These are phyloP conservation scores for Teratosphaeria zuluensis DNA, from an alignment of 2,329 filamentous ascomycete genomes.

Conservation along the genomic window DNA sequence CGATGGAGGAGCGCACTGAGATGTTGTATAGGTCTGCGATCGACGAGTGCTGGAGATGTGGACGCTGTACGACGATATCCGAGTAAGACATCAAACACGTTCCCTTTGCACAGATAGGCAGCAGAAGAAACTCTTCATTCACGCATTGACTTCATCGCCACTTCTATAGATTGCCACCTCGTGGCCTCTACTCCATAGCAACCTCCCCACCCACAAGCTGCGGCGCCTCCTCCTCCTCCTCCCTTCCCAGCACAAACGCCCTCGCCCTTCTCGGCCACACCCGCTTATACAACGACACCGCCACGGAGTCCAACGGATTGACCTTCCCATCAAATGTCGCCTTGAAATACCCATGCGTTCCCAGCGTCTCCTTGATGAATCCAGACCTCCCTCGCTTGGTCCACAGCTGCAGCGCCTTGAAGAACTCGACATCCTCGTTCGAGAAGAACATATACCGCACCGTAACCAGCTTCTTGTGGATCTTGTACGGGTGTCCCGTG, in stretches of 20 bases:
- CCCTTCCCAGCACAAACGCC: slow-evolving; percentile 9
- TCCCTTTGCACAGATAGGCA: not conserved
- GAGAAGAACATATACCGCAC: slow-evolving; percentile 99
- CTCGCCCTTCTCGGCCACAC: slow-evolving; percentile 48
- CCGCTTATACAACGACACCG: slow-evolving; percentile 58
- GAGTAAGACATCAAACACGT: not conserved
- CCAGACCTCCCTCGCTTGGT: slow-evolving; percentile 80
- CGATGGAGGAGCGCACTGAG: too few relatives aligned
- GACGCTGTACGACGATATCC: not conserved
- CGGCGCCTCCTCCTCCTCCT: slow-evolving; percentile 2
- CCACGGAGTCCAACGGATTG: slow-evolving; percentile 89
- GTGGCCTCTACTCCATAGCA: not conserved
- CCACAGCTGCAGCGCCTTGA: slow-evolving; percentile 93
- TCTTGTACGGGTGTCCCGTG: slow-evolving; percentile 95
- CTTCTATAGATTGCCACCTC: not conserved
- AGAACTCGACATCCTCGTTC: slow-evolving; percentile 89
- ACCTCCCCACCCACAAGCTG: slow-evolving; percentile 4
- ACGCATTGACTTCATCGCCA: not conserved
- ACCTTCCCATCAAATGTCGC: slow-evolving; percentile 93
- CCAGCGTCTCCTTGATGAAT: slow-evolving; percentile 86
- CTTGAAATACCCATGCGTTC: slow-evolving; percentile 99
- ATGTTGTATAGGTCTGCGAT: too few relatives aligned
- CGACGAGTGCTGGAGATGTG: not conserved
- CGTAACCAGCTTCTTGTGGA: slow-evolving; percentile 95
- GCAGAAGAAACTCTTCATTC: too few relatives aligned